A percentile compares a stretch with the other conserved stretches of the same genome.
These are phyloP conservation scores for Aspergillus phoenicis DNA, from an alignment of 2,329 filamentous ascomycete species.

Conservation along the genomic window DNA sequence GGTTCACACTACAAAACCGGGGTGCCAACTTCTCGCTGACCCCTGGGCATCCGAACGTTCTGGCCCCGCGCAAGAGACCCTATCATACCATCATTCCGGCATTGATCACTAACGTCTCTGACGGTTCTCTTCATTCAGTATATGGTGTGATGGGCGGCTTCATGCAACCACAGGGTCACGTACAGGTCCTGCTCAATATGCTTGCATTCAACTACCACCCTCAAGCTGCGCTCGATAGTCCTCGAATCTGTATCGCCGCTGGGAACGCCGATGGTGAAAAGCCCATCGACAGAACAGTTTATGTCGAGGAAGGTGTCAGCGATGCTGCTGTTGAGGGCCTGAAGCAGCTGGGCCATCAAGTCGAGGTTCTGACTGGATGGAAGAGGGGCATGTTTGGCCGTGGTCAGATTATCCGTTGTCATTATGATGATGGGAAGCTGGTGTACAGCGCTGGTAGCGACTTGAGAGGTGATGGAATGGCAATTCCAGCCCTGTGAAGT, in stretches of 20 bases:
- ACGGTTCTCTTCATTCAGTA: conserved; percentile 76
- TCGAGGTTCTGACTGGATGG: conserved; percentile 68
- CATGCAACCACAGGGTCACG: conserved; percentile 96
- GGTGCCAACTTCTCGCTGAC: conserved; percentile 79
- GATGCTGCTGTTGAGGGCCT: conserved; percentile 69
- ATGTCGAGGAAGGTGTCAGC: conserved; percentile 79
- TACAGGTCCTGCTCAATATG: conserved; percentile 91
- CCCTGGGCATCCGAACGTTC: conserved; percentile 72
- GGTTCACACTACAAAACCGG: conserved; percentile 93
- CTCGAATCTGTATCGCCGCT: conserved; percentile 83
- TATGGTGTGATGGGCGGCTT: conserved; percentile 98
- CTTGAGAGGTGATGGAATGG: conserved; percentile 77
- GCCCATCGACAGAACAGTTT: conserved; percentile 66
- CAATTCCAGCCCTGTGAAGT: conserved; percentile 50
- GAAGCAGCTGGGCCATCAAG: conserved; percentile 69
- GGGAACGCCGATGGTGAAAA: conserved; percentile 66
- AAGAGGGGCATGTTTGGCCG: conserved; percentile 74
- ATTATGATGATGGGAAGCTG: conserved; percentile 71
- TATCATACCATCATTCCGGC: conserved; percentile 99
- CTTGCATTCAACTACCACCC: conserved; percentile 78
- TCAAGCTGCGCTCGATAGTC: conserved; percentile 87
- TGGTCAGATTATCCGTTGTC: conserved; percentile 81
- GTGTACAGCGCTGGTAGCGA: conserved; percentile 92
- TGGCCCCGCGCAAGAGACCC: conserved; percentile 81
- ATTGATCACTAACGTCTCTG: conserved; percentile 75